Evolutionary conservation across 495 filamentous ascomycete species (phyloP), one percentile per base, ranked within the genome.

Genomic region (Neurospora hispaniola): DNA sequence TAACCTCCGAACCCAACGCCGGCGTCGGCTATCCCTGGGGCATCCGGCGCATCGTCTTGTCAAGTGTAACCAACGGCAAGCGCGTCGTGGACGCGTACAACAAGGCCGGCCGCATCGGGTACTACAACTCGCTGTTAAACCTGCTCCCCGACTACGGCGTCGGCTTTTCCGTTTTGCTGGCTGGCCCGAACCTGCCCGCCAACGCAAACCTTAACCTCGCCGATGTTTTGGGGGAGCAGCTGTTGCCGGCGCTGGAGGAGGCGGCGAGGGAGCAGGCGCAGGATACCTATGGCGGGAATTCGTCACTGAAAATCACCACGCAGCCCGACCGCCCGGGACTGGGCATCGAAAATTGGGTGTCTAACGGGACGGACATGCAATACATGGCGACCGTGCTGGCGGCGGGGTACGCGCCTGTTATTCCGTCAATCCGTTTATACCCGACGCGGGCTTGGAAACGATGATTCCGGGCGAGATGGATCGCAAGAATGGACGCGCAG

Each of bases 21-120:
- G 81, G 82, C 12, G 79, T 90, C 6, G 84, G 88, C 23, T 84
- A 85, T 2, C 89, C 89, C 0, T 90, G 88, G 88, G 89, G 89
- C 42, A 86, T 90, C 41, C 76, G 79, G 5, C 82, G 81, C 68
- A 81, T 83, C 73, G 59, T 75, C 12, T 71, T 82, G 2, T 43
- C 79, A 3, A 77, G 74, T 5, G 14, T 66, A 6, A 71, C 46
- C 27, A 79, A 82, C 72, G 84, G 85, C 43, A 83, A 84, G 75
- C 82, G 84, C 5, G 85, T 88, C 14, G 78, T 88, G 4, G 82
- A 84, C 78, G 84, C 84, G 3, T 82, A 80, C 78, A 86, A 84
- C 48, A 90, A 90, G 76, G 80, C 80, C 40, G 89, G 88, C 0
- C 81, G 84, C 62, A 75, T 85, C 27, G 83, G 82, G 4, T 70